Evolutionary conservation across 108 stramenopile species (phyloP).

Genomic region (Nitzschia palea): DNA sequence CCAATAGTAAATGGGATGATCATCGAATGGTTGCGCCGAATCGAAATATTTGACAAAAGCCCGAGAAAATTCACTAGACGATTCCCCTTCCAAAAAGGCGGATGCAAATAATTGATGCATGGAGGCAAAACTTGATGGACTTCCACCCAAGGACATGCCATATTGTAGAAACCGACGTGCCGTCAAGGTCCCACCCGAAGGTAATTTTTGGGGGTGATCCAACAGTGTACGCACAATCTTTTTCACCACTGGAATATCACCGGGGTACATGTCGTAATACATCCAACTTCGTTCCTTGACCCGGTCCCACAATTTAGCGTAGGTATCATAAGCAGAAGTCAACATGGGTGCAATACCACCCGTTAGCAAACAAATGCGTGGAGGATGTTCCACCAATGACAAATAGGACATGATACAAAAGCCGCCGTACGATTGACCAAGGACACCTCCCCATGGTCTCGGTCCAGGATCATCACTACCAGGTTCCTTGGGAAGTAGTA

Average conservation of each 20-base stretch:
- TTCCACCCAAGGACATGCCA: conserved; percentile 80
- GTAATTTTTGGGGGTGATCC: conserved; percentile 49
- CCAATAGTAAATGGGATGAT: conserved; percentile 89
- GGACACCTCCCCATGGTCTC: conserved; percentile 69
- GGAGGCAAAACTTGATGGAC: conserved; percentile 73
- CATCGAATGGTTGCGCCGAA: conserved; percentile 83
- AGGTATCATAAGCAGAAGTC: conserved; percentile 66
- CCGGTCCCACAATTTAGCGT: conserved; percentile 72
- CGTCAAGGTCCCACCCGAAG: conserved; percentile 85
- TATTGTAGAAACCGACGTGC: conserved; percentile 87
- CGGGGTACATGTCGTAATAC: conserved; percentile 92
- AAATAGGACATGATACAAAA: conserved; percentile 93
- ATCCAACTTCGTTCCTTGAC: conserved; percentile 70
- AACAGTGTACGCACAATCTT: conserved; percentile 64
- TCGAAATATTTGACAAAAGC: conserved; percentile 85
- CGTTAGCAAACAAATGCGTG: conserved; percentile 75
- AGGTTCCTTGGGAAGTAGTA: conserved; percentile 34
- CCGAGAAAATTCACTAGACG: conserved; percentile 45
- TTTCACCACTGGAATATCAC: conserved; percentile 76
- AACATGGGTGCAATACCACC: conserved; percentile 92
- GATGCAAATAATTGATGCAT: conserved; percentile 76
- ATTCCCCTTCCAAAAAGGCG: conserved; percentile 63
- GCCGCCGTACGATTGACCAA: conserved; percentile 95
- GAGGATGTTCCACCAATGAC: conserved; percentile 65
- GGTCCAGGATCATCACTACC: conserved; percentile 5